These are phyloP conservation scores for Eucalyptus marginata DNA, from an alignment of 345 rosid species.

Conservation along the genomic window DNA sequence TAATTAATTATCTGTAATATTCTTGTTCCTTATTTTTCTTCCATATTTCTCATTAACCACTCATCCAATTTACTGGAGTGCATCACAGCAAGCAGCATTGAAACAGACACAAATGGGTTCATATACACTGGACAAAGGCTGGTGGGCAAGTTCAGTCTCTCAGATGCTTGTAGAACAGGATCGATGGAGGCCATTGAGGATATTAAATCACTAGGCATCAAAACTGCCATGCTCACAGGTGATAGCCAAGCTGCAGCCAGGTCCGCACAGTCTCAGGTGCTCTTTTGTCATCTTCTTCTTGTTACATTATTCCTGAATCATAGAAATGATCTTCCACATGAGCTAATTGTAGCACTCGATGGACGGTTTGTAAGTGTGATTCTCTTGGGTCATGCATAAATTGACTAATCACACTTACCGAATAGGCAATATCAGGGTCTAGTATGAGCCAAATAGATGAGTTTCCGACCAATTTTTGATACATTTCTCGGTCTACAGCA, in stretches of 20 bases:
- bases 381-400: no score
- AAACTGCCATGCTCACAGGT: conserved; percentile 71
- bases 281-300: neutral
- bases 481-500: no score
- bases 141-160: conserved; percentile 45
- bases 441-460: no score
- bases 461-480: no score
- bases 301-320: neutral
- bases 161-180: conserved; percentile 68
- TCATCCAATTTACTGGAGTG: neutral
- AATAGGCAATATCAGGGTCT: no score
- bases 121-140: conserved; percentile 27
- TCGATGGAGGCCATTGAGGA: conserved; percentile 46
- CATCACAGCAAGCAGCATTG: conserved; percentile 2
- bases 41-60: neutral
- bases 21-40: neutral
- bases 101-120: conserved; percentile 49
- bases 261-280: conserved; percentile 63
- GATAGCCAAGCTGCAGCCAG: conserved; percentile 59
- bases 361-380: no score
- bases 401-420: no score
- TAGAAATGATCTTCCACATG: neutral
- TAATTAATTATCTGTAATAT: neutral
- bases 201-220: conserved; percentile 45
- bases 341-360: neutral